phyloP scores from a whole-genome alignment of 805 yeast species.

The Yamadazyma paraphyllophila region DNA sequence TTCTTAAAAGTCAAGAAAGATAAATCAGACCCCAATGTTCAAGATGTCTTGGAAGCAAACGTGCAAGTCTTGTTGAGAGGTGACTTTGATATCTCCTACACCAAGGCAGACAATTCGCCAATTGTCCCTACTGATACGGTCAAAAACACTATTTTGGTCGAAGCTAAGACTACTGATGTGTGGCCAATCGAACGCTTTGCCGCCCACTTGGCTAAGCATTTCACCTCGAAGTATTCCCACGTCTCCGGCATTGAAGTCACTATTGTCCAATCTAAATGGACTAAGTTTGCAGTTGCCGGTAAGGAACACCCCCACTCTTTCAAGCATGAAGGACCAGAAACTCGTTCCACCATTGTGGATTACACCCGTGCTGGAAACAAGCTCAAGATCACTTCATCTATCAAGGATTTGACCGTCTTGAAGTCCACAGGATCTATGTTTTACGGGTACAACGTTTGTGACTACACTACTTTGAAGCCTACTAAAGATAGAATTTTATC shows the following conservation, averaged over 20 bases:
- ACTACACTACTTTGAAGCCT: constrained; percentile 83
- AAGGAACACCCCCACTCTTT: constrained; percentile 81
- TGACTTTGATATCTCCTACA: constrained; percentile 74
- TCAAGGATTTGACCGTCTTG: constrained; percentile 77
- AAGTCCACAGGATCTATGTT: constrained; percentile 93
- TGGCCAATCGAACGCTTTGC: constrained; percentile 93
- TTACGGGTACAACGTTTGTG: constrained; percentile 82
- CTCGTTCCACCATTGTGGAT: constrained; percentile 56
- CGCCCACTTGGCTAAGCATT: constrained; percentile 78
- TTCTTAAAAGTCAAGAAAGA: constrained; percentile 85
- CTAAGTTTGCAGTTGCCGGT: constrained; percentile 72
- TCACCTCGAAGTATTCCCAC: constrained; percentile 71
- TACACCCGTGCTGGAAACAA: constrained; percentile 51
- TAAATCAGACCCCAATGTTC: constrained; percentile 65
- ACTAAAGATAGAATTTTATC: constrained; percentile 83
- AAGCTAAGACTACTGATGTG: constrained; percentile 78
- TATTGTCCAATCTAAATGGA: constrained; percentile 77
- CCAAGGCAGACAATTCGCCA: constrained; percentile 83
- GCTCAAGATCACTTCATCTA: constrained; percentile 60
- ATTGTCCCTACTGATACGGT: constrained; percentile 94
- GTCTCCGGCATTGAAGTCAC: constrained; percentile 68
- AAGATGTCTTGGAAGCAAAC: constrained; percentile 83
- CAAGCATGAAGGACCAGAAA: constrained; percentile 79
- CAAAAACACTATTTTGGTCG: constrained; percentile 80
- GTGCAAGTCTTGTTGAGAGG: constrained; percentile 77